A percentile compares a stretch with the other conserved stretches of the same genome.
Conservation (phyloP, 768 basidiomycete genomes). For the Lentinula edodes region DNA sequence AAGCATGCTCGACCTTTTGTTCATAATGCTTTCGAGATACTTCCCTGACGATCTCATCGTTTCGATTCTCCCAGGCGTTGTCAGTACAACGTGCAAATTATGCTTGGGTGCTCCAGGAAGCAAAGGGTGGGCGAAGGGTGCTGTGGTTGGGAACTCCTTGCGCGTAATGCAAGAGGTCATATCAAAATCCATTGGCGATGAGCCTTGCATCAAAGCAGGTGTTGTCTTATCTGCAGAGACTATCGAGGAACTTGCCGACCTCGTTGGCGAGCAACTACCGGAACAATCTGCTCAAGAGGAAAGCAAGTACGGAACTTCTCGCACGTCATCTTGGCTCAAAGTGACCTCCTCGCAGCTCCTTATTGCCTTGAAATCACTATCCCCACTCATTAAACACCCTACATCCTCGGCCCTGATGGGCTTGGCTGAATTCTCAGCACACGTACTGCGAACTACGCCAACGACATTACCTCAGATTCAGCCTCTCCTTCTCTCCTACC, state of each 20-base stretch:
- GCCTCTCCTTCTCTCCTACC: constrained; percentile 61
- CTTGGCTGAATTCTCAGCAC: constrained; percentile 48
- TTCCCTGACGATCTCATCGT: constrained; percentile 50
- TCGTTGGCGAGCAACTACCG: constrained; percentile 16
- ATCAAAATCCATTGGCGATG: constrained; percentile 58
- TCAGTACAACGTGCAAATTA: constrained; percentile 72
- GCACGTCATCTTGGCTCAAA: constrained; percentile 74
- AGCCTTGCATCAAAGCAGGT: constrained; percentile 58
- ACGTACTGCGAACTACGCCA: constrained; percentile 48
- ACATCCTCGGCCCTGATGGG: constrained; percentile 59
- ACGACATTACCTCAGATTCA: constrained; percentile 64
- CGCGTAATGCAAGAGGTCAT: constrained; percentile 50
- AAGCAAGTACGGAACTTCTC: constrained; percentile 35
- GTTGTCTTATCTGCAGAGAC: constrained; percentile 47
- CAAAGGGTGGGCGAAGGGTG: constrained; percentile 72
- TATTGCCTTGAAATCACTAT: constrained; percentile 74
- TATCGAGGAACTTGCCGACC: constrained; percentile 56
- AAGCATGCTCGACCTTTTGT: constrained; percentile 53
- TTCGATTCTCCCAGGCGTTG: constrained; percentile 77
- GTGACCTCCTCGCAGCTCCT: constrained; percentile 81
- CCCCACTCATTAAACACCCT: constrained; percentile 66
- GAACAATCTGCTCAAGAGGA: constrained; percentile 11
- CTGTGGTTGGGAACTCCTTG: constrained; percentile 55
- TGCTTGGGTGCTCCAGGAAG: constrained; percentile 47
- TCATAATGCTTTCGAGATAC: constrained; percentile 49